Evolutionary conservation across 345 rosid genomes (phyloP).

Genomic region (Pseudoturritis turrita): DNA sequence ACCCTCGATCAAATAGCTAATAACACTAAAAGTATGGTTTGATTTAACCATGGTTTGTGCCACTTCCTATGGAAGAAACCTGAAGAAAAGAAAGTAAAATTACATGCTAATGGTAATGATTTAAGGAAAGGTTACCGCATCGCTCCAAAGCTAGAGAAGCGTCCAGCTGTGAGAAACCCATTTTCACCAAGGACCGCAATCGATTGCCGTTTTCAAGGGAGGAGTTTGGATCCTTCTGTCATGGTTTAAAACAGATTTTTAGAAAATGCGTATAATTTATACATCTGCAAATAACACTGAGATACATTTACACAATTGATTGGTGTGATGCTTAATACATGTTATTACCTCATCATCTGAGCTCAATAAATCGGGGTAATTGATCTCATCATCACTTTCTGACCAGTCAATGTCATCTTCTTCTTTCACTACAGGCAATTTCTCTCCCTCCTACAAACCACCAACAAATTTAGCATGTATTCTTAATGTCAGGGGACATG

Average conservation of each 20-base stretch:
- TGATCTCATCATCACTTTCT: conserved; percentile 50
- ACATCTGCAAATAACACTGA: neutral
- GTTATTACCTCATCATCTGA: conserved; percentile 53
- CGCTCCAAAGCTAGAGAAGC: conserved; percentile 73
- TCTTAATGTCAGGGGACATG: neutral
- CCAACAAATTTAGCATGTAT: neutral
- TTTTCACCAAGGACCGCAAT: conserved; percentile 40
- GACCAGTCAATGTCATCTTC: conserved; percentile 40
- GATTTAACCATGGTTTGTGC: neutral
- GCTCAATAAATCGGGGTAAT: conserved; percentile 42
- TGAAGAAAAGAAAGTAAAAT: neutral
- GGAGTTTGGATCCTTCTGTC: conserved; percentile 18
- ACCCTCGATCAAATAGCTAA: neutral
- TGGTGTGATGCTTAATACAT: neutral
- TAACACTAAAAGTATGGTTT: neutral
- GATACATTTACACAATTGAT: neutral
- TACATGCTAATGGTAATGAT: neutral
- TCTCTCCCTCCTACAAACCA: conserved; percentile 54
- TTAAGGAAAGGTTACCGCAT: conserved; percentile 54
- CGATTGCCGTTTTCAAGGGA: conserved; percentile 34
- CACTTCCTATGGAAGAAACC: neutral
- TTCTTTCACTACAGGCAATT: conserved; percentile 34
- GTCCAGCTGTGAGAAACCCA: conserved; percentile 69
- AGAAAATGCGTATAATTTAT: neutral
- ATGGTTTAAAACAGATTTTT: conserved; percentile 35